Percentiles rank a stretch among this genome's conserved stretches.
Evolutionary conservation across 2,329 filamentous ascomycete species (phyloP).

Genomic region (Fusarium sp.): DNA sequence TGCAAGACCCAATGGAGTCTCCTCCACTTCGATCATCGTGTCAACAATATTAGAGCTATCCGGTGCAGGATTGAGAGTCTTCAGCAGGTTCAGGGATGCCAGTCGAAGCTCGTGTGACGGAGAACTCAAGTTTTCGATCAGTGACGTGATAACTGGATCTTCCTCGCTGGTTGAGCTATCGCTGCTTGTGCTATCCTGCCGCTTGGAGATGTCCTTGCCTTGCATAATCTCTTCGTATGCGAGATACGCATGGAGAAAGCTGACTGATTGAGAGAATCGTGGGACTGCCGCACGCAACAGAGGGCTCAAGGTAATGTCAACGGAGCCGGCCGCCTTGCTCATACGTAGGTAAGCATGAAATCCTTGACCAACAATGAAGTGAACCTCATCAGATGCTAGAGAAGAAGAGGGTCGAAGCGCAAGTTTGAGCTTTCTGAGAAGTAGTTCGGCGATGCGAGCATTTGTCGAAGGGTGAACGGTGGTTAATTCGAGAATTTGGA

Average conservation of each 20-base stretch:
- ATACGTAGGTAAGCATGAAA: conserved; percentile 78
- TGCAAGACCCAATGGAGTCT: conserved; percentile 80
- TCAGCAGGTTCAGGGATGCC: conserved; percentile 77
- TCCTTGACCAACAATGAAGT: conserved; percentile 79
- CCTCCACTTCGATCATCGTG: conserved; percentile 81
- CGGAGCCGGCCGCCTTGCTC: conserved; percentile 66
- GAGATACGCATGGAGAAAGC: conserved; percentile 73
- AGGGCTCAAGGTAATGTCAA: conserved; percentile 71
- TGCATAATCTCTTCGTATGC: conserved; percentile 61
- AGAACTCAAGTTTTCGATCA: conserved; percentile 79
- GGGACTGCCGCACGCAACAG: conserved; percentile 73
- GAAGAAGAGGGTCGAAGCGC: conserved; percentile 70
- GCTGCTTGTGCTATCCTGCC: conserved; percentile 52
- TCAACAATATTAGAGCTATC: conserved; percentile 47
- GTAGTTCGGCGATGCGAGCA: conserved; percentile 71
- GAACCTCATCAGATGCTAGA: conserved; percentile 70
- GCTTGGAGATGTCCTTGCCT: conserved; percentile 27
- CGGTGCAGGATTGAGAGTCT: conserved; percentile 59
- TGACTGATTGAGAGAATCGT: conserved; percentile 71
- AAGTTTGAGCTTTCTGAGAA: conserved; percentile 73
- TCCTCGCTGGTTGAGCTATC: conserved; percentile 60
- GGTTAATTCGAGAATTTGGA: conserved; percentile 71
- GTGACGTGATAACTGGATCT: conserved; percentile 69
- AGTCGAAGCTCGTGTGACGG: conserved; percentile 80
- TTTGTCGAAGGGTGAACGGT: conserved; percentile 73